Percentiles rank a stretch among this genome's conserved stretches.
These are phyloP conservation scores for Candida saitoana DNA, from an alignment of 805 yeast species.

Conservation along the genomic window DNA sequence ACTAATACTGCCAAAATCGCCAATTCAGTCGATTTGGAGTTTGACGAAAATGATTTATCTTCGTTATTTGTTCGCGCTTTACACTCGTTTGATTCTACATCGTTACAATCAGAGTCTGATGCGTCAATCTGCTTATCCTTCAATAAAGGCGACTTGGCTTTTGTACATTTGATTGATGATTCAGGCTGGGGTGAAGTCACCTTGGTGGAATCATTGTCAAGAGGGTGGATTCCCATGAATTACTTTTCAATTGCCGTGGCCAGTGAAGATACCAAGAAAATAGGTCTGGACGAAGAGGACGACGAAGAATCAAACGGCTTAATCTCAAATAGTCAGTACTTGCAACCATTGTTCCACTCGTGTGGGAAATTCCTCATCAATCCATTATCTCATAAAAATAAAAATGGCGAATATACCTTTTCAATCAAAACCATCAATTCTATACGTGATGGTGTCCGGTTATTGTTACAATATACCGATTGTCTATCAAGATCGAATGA, in stretches of 20 bases:
- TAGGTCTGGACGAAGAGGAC: conserved; percentile 23
- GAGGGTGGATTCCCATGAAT: conserved; percentile 88
- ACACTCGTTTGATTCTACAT: conserved; percentile 54
- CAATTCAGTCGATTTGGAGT: conserved; percentile 6
- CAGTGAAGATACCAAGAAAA: conserved; percentile 18
- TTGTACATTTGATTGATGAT: conserved; percentile 72
- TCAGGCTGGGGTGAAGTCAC: conserved; percentile 91
- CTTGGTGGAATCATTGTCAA: conserved; percentile 51
- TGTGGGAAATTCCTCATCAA: conserved; percentile 64
- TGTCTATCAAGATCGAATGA: conserved; percentile 73
- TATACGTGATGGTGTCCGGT: conserved; percentile 69
- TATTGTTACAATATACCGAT: conserved; percentile 59
- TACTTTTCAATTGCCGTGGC: conserved; percentile 54
- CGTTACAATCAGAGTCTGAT: conserved; percentile 62
- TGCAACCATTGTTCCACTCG: conserved; percentile 53
- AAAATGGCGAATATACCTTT: conserved; percentile 45
- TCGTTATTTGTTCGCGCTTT: conserved; percentile 54
- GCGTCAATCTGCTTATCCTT: conserved; percentile 72
- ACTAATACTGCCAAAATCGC: conserved; percentile 8
- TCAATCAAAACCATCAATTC: conserved; percentile 56
- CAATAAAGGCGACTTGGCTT: conserved; percentile 64
- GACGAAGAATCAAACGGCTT: conserved; percentile 31
- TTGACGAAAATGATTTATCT: conserved; percentile 42
- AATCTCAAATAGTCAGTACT: conserved; percentile 43
- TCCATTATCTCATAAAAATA: conserved; percentile 50